Evolutionary conservation across 352 stramenopile species (phyloP).

Genomic region (Blastocystis sp.): DNA sequence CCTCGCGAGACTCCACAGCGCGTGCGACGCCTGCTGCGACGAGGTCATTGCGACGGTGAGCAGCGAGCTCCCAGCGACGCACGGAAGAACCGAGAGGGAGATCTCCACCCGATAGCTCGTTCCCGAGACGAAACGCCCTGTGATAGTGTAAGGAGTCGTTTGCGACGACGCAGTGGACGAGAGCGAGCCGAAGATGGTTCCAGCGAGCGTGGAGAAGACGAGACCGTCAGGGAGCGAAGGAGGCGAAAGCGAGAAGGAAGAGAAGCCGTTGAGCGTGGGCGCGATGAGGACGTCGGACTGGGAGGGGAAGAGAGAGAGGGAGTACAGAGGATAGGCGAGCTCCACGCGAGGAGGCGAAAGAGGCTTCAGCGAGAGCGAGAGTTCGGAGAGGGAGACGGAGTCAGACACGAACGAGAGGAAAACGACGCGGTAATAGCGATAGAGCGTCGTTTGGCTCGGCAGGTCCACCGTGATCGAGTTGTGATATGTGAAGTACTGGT

Average conservation of each 20-base stretch:
- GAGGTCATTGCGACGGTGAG: not conserved
- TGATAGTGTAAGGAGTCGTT: not conserved
- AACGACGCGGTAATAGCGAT: not conserved
- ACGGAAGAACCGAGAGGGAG: not conserved
- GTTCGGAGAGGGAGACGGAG: not conserved
- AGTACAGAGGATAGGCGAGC: not conserved
- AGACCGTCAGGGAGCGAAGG: not conserved
- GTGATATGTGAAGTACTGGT: not conserved
- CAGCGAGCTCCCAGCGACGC: not conserved
- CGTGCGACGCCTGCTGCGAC: not conserved
- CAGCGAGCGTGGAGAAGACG: slow-evolving; percentile 16
- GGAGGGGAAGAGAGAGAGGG: not conserved
- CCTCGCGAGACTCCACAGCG: not conserved
- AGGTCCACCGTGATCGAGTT: not conserved
- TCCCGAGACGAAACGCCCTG: not conserved
- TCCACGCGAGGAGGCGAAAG: not conserved
- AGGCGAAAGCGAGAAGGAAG: not conserved
- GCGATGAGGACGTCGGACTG: slow-evolving; percentile 2
- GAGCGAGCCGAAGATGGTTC: slow-evolving; percentile 2
- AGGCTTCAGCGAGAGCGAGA: not conserved
- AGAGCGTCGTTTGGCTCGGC: not conserved
- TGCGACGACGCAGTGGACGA: not conserved
- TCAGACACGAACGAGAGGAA: not conserved
- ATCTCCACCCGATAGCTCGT: not conserved
- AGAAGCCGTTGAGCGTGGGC: slow-evolving; percentile 8